A percentile compares a stretch with the other conserved stretches of the same genome.
These are phyloP conservation scores for Entomortierella chlamydospora DNA, from an alignment of 192 early-diverging fungal species.

Conservation along the genomic window DNA sequence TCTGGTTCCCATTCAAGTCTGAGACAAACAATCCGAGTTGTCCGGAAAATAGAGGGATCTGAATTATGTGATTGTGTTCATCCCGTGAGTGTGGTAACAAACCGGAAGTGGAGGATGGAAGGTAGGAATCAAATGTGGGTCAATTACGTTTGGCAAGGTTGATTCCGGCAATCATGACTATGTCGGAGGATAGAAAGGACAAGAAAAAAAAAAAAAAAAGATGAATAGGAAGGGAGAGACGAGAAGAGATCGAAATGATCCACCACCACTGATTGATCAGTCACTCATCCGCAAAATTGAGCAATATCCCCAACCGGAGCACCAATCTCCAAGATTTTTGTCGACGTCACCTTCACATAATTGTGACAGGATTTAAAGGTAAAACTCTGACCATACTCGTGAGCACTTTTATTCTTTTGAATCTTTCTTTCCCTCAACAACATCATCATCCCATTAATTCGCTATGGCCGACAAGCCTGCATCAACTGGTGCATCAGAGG, in stretches of 20 bases:
- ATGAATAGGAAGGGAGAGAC: constrained; percentile 3
- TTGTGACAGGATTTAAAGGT: neutral
- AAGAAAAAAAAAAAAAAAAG: neutral
- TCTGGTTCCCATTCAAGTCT: too few relatives aligned
- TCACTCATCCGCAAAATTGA: too few relatives aligned
- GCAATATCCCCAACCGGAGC: too few relatives aligned
- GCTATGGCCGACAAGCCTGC: constrained; percentile 42
- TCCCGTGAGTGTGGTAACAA: too few relatives aligned
- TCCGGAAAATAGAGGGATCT: too few relatives aligned
- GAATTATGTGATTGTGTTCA: too few relatives aligned
- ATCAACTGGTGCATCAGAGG: constrained; percentile 17
- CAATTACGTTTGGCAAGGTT: constrained; percentile 50
- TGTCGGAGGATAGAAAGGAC: constrained; percentile 1
- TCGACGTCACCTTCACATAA: constrained; percentile 14
- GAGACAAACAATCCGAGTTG: too few relatives aligned
- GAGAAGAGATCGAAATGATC: constrained; percentile 11
- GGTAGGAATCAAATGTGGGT: neutral
- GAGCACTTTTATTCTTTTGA: neutral
- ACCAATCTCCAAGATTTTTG: neutral
- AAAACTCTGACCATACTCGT: neutral
- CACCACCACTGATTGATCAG: neutral
- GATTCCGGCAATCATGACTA: constrained; percentile 39
- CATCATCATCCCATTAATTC: neutral
- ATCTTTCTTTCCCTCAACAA: neutral
- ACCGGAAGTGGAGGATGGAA: neutral